Base-by-base conservation (phyloP, 257 asterid species). In the Capsicum chinense region DNA sequence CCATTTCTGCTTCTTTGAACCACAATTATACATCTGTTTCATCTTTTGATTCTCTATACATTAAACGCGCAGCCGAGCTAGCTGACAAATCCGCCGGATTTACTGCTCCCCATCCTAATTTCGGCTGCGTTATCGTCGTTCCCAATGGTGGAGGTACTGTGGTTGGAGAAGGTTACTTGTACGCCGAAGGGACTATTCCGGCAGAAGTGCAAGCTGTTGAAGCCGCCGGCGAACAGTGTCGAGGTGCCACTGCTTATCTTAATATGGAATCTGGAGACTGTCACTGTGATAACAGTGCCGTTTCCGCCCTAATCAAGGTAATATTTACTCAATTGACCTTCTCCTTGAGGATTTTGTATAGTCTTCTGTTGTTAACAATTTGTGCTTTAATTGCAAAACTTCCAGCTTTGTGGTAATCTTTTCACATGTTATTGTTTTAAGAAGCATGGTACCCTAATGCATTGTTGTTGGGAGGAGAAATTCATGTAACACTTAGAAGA, bases 71-170 rank as follows among this genome's bases (percentile, higher is more conserved):
- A 11, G 93, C 97, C n/a, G 92, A 95, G 73, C 78, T 97, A 70
- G 97, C 98, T 5, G 99, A 97, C 81, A 92, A 87, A 83, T 96
- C 98, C 0, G 97, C 98, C 1, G 98, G 99, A 12, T 87, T 92
- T 85, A 95, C 97, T 3, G 97, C 99, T 52, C 99, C 98, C 16
- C 98, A 96, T 85, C 99, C 99, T 0, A 96, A 96, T 89, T 94
- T 90, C 79, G 99, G 99, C 13, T 96, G 99, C 79, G 91, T 96
- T 66, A 92, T 96, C 39, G 89, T 94, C 80, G 67, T 86, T 48
- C 81, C 73, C 50, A 47, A 83, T 56, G 74, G 83, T 56, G 70
- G 85, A 78, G 90, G 85, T 68, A 86, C 79, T 8, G 88, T 93
- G 56, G 94, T 92, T 14, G 99, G 99, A 21, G 99, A 96, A 90